Base-by-base conservation (phyloP, 805 yeast genomes). In the Candida golubevii region DNA sequence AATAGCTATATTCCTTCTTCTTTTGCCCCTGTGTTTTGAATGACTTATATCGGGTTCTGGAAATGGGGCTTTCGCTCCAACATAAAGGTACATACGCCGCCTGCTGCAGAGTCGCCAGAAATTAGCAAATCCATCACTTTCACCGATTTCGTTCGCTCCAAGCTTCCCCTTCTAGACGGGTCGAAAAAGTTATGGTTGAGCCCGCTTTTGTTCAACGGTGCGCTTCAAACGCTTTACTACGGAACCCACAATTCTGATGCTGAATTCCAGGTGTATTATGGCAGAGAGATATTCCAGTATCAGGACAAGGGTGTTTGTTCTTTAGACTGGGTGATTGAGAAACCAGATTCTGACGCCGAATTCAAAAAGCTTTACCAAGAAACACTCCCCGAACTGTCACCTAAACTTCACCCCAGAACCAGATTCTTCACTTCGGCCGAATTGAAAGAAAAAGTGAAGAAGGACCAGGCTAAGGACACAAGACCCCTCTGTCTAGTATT, bases 141-240 rank as follows among this genome's bases (percentile, higher is more conserved):
- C 14, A 35, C 41, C 26, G 51, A 50, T 7, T 40, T 53, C 38
- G 41, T 59, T 36, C 30, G 36, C 27, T 31, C 39, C 10, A 43
- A 45, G 13, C 43, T 61, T 15, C 51, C 61, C 13, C 48, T 57
- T 15, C 42, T 66, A 13, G 65, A 54, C 45, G 53, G 61, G 2
- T 29, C 46, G 15, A 53, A 58, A 33, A 71, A 71, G 53, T 74
- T 83, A 53, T 65, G 78, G 61, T 67, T 83, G 59, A 76, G 79
- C 49, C 93, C 93, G 7, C 63, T 76, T 3, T 61, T 84, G 27
- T 79, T 79, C 61, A 80, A 80, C 47, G 96, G 96, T 23, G 75
- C 83, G 44, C 63, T 87, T 26, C 97, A 90, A 63, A 88, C 96
- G 2, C 58, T 84, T 59, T 82, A 79, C 57, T 79, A 90, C 37